A percentile compares a stretch with the other conserved stretches of the same genome.
phyloP scores from a whole-genome alignment of 2,329 filamentous ascomycete species.

The Nothophoma quercina region DNA sequence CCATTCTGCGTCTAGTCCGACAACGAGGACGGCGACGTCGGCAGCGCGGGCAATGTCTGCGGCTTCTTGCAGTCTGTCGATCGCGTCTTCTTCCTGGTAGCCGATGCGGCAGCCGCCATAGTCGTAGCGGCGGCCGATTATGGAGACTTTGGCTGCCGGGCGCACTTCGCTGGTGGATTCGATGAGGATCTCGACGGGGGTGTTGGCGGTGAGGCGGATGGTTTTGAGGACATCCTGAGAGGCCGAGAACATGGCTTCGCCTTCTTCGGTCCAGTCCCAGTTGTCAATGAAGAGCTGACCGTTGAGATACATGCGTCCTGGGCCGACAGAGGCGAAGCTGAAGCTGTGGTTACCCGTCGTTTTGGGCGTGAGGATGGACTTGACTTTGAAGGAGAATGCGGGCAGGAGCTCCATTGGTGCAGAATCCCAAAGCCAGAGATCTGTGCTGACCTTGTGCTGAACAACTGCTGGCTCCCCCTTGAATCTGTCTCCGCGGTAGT shows the following conservation, averaged over 20 bases:
- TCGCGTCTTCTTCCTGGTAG: constrained; percentile 72
- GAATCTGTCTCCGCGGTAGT: constrained; percentile 70
- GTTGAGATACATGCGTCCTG: constrained; percentile 67
- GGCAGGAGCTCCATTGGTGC: constrained; percentile 68
- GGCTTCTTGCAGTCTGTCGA: constrained; percentile 64
- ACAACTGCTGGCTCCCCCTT: constrained; percentile 63
- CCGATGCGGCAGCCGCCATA: constrained; percentile 77
- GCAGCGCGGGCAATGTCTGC: constrained; percentile 72
- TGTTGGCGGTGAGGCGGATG: constrained; percentile 65
- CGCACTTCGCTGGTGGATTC: constrained; percentile 73
- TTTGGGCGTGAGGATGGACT: constrained; percentile 65
- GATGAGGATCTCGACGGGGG: constrained; percentile 67
- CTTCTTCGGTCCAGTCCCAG: constrained; percentile 74
- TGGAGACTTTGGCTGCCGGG: constrained; percentile 66
- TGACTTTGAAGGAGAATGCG: constrained; percentile 70
- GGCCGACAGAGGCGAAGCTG: constrained; percentile 72
- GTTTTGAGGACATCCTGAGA: constrained; percentile 70
- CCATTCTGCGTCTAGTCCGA: constrained; percentile 80
- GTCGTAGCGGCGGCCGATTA: constrained; percentile 66
- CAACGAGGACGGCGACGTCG: constrained; percentile 80
- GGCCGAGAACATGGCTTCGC: constrained; percentile 75
- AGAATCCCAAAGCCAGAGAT: constrained; percentile 75
- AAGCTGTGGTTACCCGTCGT: constrained; percentile 69
- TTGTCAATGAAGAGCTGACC: constrained; percentile 68
- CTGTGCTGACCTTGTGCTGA: constrained; percentile 68